phyloP scores from a whole-genome alignment of 306 rosid species.

The Sophora flavescens region DNA sequence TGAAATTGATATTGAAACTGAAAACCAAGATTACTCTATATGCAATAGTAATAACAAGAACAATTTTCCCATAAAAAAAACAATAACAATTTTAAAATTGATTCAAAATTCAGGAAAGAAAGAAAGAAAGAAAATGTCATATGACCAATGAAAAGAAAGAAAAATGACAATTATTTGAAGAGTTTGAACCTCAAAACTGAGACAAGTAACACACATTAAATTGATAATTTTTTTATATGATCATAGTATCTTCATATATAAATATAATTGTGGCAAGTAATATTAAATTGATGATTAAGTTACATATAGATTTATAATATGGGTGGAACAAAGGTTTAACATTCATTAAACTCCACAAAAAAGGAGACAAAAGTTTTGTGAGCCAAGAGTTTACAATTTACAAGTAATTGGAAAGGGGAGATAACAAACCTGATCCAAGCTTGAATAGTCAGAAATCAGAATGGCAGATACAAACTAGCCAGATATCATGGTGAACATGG shows the following conservation, averaged over 20 bases:
- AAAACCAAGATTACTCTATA: background rate
- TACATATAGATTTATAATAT: background rate
- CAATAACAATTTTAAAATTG: background rate
- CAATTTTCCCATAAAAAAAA: too few species aligned
- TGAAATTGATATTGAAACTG: slow-evolving; percentile 2
- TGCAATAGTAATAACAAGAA: background rate
- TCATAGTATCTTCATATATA: too few species aligned
- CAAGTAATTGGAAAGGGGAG: background rate
- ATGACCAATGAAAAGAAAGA: background rate
- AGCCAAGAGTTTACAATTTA: too few species aligned
- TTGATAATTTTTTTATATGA: background rate
- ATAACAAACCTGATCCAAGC: slow-evolving; percentile 10
- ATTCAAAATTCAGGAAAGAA: background rate
- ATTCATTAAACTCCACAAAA: slow-evolving; percentile 4
- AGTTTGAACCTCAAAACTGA: background rate
- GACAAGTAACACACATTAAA: background rate
- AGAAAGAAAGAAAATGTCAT: background rate
- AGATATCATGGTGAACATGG: slow-evolving; percentile 11
- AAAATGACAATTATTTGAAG: background rate
- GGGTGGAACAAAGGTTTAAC: background rate
- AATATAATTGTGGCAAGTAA: too few species aligned
- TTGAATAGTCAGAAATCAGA: slow-evolving; percentile 40
- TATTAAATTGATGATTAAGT: slow-evolving; percentile 24
- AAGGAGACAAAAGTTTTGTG: background rate
- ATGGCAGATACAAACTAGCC: background rate